phyloP scores from a whole-genome alignment of 768 basidiomycete species.

The Amyloporia xantha region DNA sequence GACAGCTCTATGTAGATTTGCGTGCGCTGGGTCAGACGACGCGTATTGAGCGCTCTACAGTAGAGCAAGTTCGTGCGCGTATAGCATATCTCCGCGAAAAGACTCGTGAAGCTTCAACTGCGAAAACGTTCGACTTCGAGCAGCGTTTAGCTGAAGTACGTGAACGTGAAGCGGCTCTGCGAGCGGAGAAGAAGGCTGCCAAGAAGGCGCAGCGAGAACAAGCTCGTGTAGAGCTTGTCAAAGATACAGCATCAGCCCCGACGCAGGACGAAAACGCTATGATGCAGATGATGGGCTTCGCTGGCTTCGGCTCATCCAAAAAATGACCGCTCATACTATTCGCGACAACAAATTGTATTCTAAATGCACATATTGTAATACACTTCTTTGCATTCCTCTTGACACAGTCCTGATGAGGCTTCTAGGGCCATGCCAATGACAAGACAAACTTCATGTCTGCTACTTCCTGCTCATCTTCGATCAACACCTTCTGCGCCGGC shows the following conservation, averaged over 20 bases:
- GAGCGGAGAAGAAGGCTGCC: slow-evolving; percentile 70
- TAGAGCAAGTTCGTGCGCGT: slow-evolving; percentile 87
- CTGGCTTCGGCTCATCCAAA: slow-evolving; percentile 83
- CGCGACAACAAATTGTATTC: too few species aligned
- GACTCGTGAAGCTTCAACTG: slow-evolving; percentile 73
- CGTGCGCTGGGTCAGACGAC: slow-evolving; percentile 95
- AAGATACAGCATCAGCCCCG: slow-evolving; percentile 32
- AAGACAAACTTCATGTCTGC: slow-evolving; percentile 72
- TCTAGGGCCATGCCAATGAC: slow-evolving; percentile 52
- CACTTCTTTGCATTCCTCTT: slow-evolving; percentile 20
- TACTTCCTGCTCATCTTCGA: slow-evolving; percentile 86
- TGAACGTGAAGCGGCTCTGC: slow-evolving; percentile 57
- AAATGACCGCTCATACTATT: too few species aligned
- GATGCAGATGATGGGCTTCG: slow-evolving; percentile 85
- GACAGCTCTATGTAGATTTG: slow-evolving; percentile 52
- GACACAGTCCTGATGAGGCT: slow-evolving; percentile 5
- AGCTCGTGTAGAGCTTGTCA: slow-evolving; percentile 57
- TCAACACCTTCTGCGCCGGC: slow-evolving; percentile 44
- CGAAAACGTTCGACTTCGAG: slow-evolving; percentile 94
- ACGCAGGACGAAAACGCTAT: slow-evolving; percentile 56
- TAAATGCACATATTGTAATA: slow-evolving; percentile 28
- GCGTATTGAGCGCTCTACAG: slow-evolving; percentile 79
- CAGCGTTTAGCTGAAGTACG: slow-evolving; percentile 79
- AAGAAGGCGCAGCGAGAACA: slow-evolving; percentile 76
- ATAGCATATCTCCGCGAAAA: slow-evolving; percentile 85